These are phyloP conservation scores for Gossypium raimondii DNA, from an alignment of 345 rosid genomes.

Conservation along the genomic window DNA sequence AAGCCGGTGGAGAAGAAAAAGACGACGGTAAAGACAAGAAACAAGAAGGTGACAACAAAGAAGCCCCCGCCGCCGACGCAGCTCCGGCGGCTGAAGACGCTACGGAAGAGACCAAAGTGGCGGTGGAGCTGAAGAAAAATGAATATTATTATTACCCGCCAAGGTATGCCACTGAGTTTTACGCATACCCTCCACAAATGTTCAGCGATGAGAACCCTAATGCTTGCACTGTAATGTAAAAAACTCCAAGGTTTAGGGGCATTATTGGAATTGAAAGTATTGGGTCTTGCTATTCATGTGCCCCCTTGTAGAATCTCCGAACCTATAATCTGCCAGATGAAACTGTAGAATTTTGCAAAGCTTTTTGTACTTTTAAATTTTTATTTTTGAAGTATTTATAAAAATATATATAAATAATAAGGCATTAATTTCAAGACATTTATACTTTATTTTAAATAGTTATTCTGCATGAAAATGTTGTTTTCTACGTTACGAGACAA, in stretches of 20 bases:
- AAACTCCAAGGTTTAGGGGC: neutral
- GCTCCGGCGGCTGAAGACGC: neutral
- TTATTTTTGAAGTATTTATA: neutral
- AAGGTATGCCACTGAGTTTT: constrained; percentile 46
- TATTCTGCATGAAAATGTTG: too few relatives aligned
- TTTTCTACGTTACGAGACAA: too few relatives aligned
- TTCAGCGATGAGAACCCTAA: constrained; percentile 23
- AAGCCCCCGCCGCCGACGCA: neutral
- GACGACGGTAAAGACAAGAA: constrained; percentile 10
- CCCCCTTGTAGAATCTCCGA: neutral
- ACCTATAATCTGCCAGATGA: constrained; percentile 8
- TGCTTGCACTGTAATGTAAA: constrained; percentile 20
- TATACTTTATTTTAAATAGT: neutral
- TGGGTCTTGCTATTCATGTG: constrained; percentile 11
- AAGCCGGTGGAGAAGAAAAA: constrained; percentile 18
- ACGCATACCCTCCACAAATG: constrained; percentile 34
- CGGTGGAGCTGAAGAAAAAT: constrained; percentile 56
- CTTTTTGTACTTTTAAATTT: neutral
- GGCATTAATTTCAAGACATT: neutral
- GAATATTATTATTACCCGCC: constrained; percentile 52
- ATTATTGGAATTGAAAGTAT: neutral
- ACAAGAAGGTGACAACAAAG: neutral
- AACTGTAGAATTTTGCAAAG: constrained; percentile 12
- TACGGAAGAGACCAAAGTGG: constrained; percentile 37
- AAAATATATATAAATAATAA: neutral